Evolutionary conservation across 257 asterid genomes (phyloP).

Genomic region (Lavandula angustifolia): DNA sequence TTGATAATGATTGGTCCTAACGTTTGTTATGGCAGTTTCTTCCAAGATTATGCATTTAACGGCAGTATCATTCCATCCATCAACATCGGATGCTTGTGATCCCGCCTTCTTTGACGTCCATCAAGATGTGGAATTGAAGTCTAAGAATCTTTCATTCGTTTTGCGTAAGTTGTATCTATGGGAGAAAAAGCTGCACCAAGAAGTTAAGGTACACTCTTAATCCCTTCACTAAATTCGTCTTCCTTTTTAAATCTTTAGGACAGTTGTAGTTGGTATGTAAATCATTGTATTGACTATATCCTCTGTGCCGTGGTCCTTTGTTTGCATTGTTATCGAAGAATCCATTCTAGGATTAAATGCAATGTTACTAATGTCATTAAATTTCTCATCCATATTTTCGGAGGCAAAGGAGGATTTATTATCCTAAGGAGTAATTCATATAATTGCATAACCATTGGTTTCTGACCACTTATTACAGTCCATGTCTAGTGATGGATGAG

Average conservation of each 20-base stretch:
- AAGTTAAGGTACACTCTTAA: constrained; percentile 67
- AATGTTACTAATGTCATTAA: constrained; percentile 32
- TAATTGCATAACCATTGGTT: neutral
- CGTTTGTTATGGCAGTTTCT: constrained; percentile 52
- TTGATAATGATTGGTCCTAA: neutral
- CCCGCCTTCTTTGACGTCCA: constrained; percentile 51
- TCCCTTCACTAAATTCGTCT: constrained; percentile 11
- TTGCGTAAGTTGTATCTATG: constrained; percentile 83
- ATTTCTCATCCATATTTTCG: constrained; percentile 29
- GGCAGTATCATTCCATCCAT: constrained; percentile 57
- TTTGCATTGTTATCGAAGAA: constrained; percentile 29
- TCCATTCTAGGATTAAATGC: constrained; percentile 31
- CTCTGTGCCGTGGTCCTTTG: constrained; percentile 39
- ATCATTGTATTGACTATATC: constrained; percentile 22
- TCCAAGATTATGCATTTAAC: constrained; percentile 75
- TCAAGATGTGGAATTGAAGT: constrained; percentile 59
- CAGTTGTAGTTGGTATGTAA: constrained; percentile 28
- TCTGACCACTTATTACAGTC: constrained; percentile 2
- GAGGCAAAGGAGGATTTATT: constrained; percentile 20
- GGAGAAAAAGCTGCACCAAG: constrained; percentile 96
- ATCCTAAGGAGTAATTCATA: neutral
- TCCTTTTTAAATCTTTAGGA: constrained; percentile 31
- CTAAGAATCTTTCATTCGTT: constrained; percentile 77
- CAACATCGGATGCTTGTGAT: constrained; percentile 55
- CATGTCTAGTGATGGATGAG: constrained; percentile 5